A percentile compares a stretch with the other conserved stretches of the same genome.
Conservation (phyloP, 225 moss, liverwort and hornwort genomes). For the Ulota crispa region DNA sequence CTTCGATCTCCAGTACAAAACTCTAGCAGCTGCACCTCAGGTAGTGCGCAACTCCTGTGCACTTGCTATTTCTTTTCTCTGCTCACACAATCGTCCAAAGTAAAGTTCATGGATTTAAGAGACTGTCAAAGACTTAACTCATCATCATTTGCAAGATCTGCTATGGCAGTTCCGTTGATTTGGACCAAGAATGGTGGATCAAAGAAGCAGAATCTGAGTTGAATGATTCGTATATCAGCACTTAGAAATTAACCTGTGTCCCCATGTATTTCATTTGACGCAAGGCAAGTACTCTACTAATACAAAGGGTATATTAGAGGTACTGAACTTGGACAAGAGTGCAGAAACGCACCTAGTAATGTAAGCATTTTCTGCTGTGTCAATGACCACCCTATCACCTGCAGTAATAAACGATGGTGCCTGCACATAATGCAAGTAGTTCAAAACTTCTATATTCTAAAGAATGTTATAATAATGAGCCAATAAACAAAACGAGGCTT, state of each 20-base stretch:
- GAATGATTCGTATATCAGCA: neutral
- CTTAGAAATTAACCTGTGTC: neutral
- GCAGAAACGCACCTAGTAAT: conserved; percentile 56
- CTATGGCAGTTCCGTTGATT: neutral
- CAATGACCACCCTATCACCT: conserved; percentile 82
- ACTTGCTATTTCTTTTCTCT: conserved; percentile 47
- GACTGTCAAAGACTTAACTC: neutral
- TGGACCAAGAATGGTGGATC: neutral
- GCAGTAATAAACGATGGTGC: conserved; percentile 79
- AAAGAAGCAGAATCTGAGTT: neutral
- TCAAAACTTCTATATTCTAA: neutral
- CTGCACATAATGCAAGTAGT: conserved; percentile 33
- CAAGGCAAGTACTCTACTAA: neutral
- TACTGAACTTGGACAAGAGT: conserved; percentile 2
- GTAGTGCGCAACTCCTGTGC: conserved; percentile 1
- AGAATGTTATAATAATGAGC: neutral
- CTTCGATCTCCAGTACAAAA: conserved; percentile 22
- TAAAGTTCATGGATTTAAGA: neutral
- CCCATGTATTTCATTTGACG: neutral
- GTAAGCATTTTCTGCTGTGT: conserved; percentile 77
- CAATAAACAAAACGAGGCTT: neutral
- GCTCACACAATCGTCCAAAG: conserved; percentile 14
- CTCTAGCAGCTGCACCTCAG: conserved; percentile 14
- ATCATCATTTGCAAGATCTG: neutral
- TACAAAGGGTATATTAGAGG: neutral